A percentile compares a stretch with the other conserved stretches of the same genome.
Conservation (phyloP, 2,329 filamentous ascomycete species). For the Penicillium concentricum region DNA sequence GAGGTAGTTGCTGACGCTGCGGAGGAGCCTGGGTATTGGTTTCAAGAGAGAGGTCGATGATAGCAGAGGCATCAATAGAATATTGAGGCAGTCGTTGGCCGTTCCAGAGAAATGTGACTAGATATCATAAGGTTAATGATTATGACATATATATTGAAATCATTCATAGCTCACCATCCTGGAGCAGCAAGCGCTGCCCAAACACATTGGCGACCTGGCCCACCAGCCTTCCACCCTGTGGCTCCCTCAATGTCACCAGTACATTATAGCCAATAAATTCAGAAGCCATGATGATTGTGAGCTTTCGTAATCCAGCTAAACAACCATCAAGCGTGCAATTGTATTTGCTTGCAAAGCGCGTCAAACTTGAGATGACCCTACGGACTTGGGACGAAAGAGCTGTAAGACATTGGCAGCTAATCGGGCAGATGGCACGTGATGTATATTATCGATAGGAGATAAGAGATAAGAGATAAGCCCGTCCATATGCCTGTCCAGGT, state of each 20-base stretch:
- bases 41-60: conserved; percentile 53
- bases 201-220: conserved; percentile 71
- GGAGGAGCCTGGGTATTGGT: conserved; percentile 15
- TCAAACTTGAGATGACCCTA: conserved; percentile 3
- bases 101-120: conserved; percentile 50
- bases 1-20: conserved; percentile 18
- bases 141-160: conserved; percentile 4
- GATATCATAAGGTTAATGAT: conserved; percentile 15
- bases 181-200: conserved; percentile 67
- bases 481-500: too few relatives aligned
- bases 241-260: conserved; percentile 67
- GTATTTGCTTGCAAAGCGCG: not conserved
- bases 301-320: not conserved
- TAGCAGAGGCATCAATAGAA: conserved; percentile 57
- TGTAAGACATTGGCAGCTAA: conserved; percentile 17
- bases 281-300: conserved; percentile 55
- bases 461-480: too few relatives aligned
- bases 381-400: conserved; percentile 18
- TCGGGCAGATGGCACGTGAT: conserved; percentile 22
- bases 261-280: conserved; percentile 76
- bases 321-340: not conserved
- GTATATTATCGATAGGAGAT: conserved; percentile 26
- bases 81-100: conserved; percentile 54
- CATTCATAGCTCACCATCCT: conserved; percentile 60
- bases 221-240: conserved; percentile 63